These are phyloP conservation scores for Cladosporium sphaerospermum DNA, from an alignment of 2,329 filamentous ascomycete genomes.

Conservation along the genomic window DNA sequence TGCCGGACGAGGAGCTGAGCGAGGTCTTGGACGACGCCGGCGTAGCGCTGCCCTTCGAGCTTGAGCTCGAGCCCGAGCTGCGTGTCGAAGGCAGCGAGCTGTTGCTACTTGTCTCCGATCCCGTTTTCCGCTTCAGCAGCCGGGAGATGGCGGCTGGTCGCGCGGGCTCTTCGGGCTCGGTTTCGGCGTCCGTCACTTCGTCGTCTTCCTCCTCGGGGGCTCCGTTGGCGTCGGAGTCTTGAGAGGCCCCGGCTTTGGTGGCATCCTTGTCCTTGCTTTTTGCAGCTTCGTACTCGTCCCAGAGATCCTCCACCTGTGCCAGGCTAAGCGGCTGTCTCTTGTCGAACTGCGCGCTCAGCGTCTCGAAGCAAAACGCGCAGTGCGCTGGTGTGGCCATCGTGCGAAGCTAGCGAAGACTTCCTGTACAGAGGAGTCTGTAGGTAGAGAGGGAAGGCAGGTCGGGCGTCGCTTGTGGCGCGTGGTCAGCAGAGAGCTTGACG, in stretches of 20 bases:
- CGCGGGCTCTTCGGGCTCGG: constrained; percentile 20
- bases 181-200: constrained; percentile 26
- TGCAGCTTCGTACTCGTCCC: constrained; percentile 46
- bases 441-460: neutral
- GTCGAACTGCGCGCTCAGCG: constrained; percentile 68
- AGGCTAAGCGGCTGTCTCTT: constrained; percentile 62
- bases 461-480: neutral
- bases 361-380: constrained; percentile 91
- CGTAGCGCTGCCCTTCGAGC: constrained; percentile 4
- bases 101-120: constrained; percentile 22
- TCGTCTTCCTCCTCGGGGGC: constrained; percentile 34
- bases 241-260: constrained; percentile 24
- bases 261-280: constrained; percentile 23
- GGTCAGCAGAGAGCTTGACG: neutral
- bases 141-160: constrained; percentile 41
- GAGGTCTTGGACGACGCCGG: constrained; percentile 15
- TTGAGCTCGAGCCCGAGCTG: constrained; percentile 12
- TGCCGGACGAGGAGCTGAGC: constrained; percentile 3
- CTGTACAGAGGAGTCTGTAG: no score
- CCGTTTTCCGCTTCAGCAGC: constrained; percentile 27
- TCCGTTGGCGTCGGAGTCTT: constrained; percentile 12
- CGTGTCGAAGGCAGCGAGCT: constrained; percentile 25
- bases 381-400: constrained; percentile 78
- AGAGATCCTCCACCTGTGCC: constrained; percentile 63
- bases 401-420: no score